Evolutionary conservation across 257 asterid species (phyloP), one percentile per base, ranked within the genome.

Genomic region (Echites panduratus): DNA sequence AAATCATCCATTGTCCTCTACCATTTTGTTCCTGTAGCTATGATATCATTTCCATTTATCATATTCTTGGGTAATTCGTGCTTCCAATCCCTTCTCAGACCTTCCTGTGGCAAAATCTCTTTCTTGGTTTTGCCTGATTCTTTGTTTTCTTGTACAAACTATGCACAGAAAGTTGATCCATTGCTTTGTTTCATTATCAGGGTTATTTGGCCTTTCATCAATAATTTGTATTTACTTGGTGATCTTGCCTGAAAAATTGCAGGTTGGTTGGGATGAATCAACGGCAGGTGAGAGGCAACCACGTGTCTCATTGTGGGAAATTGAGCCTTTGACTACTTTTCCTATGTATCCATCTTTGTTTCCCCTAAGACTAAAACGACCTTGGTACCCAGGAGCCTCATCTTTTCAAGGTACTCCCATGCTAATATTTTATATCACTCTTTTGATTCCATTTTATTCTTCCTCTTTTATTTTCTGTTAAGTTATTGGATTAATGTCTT

Each of bases 251-350:
- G 35, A 73, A 49, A 32, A 71, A 20, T 50, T 78, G 67, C 79
- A 94, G 99, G 99, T 94, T 35, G 99, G 97, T 43, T 94, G 99
- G 99, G 99, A 94, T 71, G 99, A 94, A 84, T 94, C 99, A 17
- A 91, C 97, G 53, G 97, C 97, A 32, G 97, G 99, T 32, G 99
- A 94, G 78, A 87, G 96, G 84, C 99, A 94, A 85, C 97, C 98
- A 24, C 86, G 96, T 73, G 97, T 91, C 35, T 94, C 98, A 7
- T 70, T 91, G 68, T 94, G 98, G 98, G 98, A 94, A 82, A 94
- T 94, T 49, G 98, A 94, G 82, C 98, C 98, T 65, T 79, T 94
- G 83, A 94, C 96, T 58, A 91, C 98, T 70, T 94, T 88, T 83
- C 98, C 98, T 24, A 94, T 94, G 98, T 89, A 94, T 74, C 96